Evolutionary conservation across 305 asterid species (phyloP), one percentile per base, ranked within the genome.

Genomic region (Fraxinus ornus): DNA sequence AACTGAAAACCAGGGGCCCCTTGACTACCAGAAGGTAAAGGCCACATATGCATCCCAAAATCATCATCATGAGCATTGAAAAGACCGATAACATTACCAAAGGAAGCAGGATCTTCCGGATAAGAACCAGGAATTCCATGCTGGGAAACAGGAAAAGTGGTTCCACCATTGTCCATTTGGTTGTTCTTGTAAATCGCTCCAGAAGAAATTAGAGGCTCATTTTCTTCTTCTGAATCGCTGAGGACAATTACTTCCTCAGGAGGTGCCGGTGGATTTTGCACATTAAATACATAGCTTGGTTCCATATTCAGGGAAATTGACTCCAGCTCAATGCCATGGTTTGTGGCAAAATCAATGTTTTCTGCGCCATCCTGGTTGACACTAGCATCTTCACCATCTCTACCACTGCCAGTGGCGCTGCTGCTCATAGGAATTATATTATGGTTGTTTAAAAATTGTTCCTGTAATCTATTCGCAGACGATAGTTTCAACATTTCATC

Each of bases 151-250:
- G 96, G 85, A 84, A 87, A 92, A 39, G 86, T 78, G 32, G 83
- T 81, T 71, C 85, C 90, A 78, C 87, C 87, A 82, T 86, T 87
- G 84, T 89, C 92, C 52, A 83, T 83, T 73, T 75, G 86, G 68
- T 55, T 79, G 78, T 83, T 88, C 66, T 84, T 81, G 84, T 83
- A 86, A 72, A 68, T 82, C 66, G 89, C 75, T 52, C 84, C 94
- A 81, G 94, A 78, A 37, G 92, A 39, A 62, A 84, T 78, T 26
- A 84, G 78, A 12, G 90, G 91, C 24, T 87, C 91, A 79, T 39
- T 89, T 84, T 93, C 99, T 78, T 95, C 98, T 15, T 97, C 99
- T 12, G 98, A 94, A 87, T 97, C 99, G 81, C 94, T 93, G 49
- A 97, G 92, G 79, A 95, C 88, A 78, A 97, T 97, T 24, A 95